A percentile compares a stretch with the other conserved stretches of the same genome.
Conservation (phyloP, 208 protist species). For the Acanthamoeba castellanii region DNA sequence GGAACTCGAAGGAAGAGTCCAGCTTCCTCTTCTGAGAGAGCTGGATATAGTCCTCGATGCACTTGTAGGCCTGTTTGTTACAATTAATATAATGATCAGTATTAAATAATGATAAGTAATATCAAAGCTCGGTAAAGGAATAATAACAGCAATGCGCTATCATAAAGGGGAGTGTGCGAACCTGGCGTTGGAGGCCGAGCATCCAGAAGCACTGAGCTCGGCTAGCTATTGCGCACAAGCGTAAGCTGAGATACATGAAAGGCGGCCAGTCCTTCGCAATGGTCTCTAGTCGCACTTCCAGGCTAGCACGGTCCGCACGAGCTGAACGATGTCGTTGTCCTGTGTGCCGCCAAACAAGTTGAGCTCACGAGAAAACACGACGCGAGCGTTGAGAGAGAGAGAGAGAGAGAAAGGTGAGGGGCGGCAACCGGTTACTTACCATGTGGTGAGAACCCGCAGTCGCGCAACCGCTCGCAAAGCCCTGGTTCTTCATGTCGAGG, state of each 20-base stretch:
- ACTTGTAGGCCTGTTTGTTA: conserved; percentile 23
- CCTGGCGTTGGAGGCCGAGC: conserved; percentile 51
- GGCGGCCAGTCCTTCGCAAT: conserved; percentile 16
- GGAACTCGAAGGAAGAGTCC: conserved; percentile 13
- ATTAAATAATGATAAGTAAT: background rate
- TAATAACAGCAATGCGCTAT: background rate
- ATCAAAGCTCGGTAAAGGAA: no score
- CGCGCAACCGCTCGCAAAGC: background rate
- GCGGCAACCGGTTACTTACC: background rate
- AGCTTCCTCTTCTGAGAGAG: conserved; percentile 40
- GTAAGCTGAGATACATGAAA: conserved; percentile 56
- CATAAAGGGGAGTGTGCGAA: background rate
- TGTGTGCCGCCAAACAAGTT: background rate
- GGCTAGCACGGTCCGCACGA: background rate
- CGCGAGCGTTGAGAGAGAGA: background rate
- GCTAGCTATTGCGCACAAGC: conserved; percentile 8
- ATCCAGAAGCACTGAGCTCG: conserved; percentile 50
- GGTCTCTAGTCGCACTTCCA: conserved; percentile 18
- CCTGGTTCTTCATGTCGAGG: background rate
- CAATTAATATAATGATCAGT: background rate
- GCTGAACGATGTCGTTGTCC: conserved; percentile 39
- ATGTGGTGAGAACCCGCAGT: background rate
- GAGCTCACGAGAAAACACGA: background rate
- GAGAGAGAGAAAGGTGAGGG: background rate
- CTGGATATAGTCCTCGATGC: conserved; percentile 56